Evolutionary conservation across 257 asterid genomes (phyloP).

Genomic region (Lantana camara): DNA sequence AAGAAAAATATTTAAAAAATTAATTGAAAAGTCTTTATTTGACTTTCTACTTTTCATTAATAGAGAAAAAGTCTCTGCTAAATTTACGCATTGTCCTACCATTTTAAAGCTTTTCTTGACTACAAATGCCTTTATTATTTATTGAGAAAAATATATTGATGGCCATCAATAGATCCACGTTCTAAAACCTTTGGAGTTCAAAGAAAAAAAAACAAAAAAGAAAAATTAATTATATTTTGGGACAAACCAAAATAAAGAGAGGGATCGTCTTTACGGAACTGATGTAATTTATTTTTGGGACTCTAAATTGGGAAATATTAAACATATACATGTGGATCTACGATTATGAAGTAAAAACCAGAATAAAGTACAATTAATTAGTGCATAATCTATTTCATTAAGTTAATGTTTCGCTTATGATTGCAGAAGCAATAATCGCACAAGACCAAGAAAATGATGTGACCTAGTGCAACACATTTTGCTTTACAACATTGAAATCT

Average conservation of each 20-base stretch:
- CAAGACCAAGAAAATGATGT: slow-evolving; percentile 40
- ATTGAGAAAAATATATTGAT: not conserved
- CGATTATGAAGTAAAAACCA: not conserved
- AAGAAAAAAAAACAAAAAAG: not conserved
- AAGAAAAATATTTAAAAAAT: not conserved
- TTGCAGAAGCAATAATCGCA: slow-evolving; percentile 37
- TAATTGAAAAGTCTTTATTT: not conserved
- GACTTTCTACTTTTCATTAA: not conserved
- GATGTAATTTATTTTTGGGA: no score
- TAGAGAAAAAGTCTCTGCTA: slow-evolving; percentile 4
- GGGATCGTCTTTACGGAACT: no score
- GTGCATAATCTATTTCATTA: not conserved
- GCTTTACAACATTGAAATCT: slow-evolving; percentile 32
- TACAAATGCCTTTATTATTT: not conserved
- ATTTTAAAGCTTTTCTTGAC: slow-evolving; percentile 16
- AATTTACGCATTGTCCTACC: slow-evolving; percentile 7
- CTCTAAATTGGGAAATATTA: not conserved
- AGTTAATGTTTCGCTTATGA: slow-evolving; percentile 29
- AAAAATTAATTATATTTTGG: no score
- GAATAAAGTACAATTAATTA: not conserved
- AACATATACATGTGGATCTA: not conserved
- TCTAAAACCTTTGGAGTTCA: not conserved
- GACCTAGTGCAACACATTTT: slow-evolving; percentile 27
- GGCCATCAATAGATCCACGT: not conserved
- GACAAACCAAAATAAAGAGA: no score